Percentiles rank a stretch among this genome's conserved stretches.
phyloP scores from a whole-genome alignment of 2,329 filamentous ascomycete genomes.

The Cladorrhinum sp. region DNA sequence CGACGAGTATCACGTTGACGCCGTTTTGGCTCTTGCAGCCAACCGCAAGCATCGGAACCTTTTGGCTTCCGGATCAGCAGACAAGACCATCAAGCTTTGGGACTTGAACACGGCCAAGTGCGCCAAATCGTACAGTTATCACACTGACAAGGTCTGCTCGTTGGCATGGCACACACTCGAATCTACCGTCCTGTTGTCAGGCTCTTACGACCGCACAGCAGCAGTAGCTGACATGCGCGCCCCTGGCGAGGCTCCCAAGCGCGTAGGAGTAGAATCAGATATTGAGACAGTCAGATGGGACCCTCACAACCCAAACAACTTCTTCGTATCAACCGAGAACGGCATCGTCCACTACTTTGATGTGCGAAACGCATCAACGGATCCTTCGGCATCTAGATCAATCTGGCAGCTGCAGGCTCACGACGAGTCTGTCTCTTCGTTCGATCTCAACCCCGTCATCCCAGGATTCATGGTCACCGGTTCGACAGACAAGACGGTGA shows the following conservation, averaged over 20 bases:
- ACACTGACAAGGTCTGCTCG: constrained; percentile 97
- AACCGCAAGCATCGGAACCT: constrained; percentile 94
- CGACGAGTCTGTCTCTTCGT: constrained; percentile 85
- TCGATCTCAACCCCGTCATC: constrained; percentile 86
- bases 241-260: constrained; percentile 73
- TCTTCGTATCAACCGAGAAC: constrained; percentile 91
- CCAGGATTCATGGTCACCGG: constrained; percentile 93
- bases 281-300: constrained; percentile 94
- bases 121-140: constrained; percentile 92
- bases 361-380: constrained; percentile 69
- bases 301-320: constrained; percentile 86
- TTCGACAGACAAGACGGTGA: constrained; percentile 90
- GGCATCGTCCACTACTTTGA: constrained; percentile 94
- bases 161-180: constrained; percentile 89
- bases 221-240: constrained; percentile 96
- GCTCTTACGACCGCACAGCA: constrained; percentile 91
- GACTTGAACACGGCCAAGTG: constrained; percentile 89
- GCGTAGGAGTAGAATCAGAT: constrained; percentile 94
- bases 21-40: constrained; percentile 83
- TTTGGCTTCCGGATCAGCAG: constrained; percentile 89
- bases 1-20: constrained; percentile 89
- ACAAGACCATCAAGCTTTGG: constrained; percentile 98
- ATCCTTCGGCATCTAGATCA: constrained; percentile 73
- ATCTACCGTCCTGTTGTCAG: constrained; percentile 83
- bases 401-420: constrained; percentile 96